Evolutionary conservation across 768 basidiomycete genomes (phyloP), one percentile per base, ranked within the genome.

Genomic region (Podaxis sp.): DNA sequence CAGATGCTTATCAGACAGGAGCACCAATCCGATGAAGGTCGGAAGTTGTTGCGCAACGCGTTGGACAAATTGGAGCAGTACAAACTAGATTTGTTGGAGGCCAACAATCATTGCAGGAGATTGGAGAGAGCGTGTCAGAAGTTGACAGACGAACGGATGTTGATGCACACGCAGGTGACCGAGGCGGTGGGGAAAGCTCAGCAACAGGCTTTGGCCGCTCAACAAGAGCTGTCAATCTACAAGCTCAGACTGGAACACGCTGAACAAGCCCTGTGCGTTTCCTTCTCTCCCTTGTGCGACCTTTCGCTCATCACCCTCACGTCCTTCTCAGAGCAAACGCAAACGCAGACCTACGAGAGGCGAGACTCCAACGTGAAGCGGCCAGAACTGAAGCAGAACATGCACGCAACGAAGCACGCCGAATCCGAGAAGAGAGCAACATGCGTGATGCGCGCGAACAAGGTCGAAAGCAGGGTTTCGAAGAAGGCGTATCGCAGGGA

Each of bases 171-270:
- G 6, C 52, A 53, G 36, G 52, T 42, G 13, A 53, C 52, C 1
- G 59, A 61, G 22, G 40, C 26, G 12, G 30, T 53, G 3, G 52
- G 17, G 26, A 52, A 61, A 12, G 51, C 59, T 19, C 59, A 54
- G 17, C 52, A 53, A 13, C 52, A 61, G 39, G 28, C 52, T 6
- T 9, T 30, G 19, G 40, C 28, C 15, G 39, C 59, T n/a, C 51
- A 54, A 19, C 59, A 61, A 17, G 59, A 61, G 52, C 39, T 61
- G 40, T 40, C 52, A 7, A 33, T 61, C 4, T 52, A 13, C 26
- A 61, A 61, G 26, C 42, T 61, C 52, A 61, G 19, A 52, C 36
- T 62, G 13, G 44, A 55, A 46, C 61, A 62, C 48, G n/a, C 61
- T 28, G 52, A 62, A 38, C 30, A 55, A 12, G 40, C 52, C 17